These are phyloP conservation scores for Drosera spatulata DNA, from an alignment of 179 eudicot genomes.

Conservation along the genomic window DNA sequence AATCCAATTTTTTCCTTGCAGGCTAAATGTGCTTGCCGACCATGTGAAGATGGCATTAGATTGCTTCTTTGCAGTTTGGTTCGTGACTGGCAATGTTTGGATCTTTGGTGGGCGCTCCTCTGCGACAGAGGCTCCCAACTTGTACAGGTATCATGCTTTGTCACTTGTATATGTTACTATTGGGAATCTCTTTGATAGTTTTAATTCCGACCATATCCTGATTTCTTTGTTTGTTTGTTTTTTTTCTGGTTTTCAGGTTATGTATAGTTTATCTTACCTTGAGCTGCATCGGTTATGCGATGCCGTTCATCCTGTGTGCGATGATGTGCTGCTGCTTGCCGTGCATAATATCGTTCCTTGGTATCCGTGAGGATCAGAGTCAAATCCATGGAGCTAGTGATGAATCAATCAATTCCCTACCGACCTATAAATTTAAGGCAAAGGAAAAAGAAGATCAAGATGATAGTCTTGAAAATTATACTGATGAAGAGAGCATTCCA, in stretches of 20 bases:
- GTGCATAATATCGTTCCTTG: conserved; percentile 87
- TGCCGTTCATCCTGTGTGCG: conserved; percentile 94
- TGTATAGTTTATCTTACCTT: conserved; percentile 85
- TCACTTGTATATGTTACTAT: background rate
- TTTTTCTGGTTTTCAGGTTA: conserved; percentile 38
- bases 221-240: background rate
- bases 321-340: conserved; percentile 99
- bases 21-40: conserved; percentile 8
- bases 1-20: background rate
- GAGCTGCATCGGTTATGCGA: conserved; percentile 97
- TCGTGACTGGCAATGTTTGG: conserved; percentile 14
- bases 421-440: conserved; percentile 83
- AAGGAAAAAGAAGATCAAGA: conserved; percentile 46
- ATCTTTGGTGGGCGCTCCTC: conserved; percentile 14
- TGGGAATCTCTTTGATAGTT: background rate
- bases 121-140: conserved; percentile 12
- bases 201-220: conserved; percentile 3
- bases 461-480: conserved; percentile 21
- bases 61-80: conserved; percentile 16
- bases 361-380: conserved; percentile 76
- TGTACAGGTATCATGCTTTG: conserved; percentile 9
- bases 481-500: conserved; percentile 62
- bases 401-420: conserved; percentile 84
- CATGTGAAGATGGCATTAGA: conserved; percentile 12
- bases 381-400: conserved; percentile 90